These are phyloP conservation scores for Raphanus sativus DNA, from an alignment of 345 rosid species.

Conservation along the genomic window DNA sequence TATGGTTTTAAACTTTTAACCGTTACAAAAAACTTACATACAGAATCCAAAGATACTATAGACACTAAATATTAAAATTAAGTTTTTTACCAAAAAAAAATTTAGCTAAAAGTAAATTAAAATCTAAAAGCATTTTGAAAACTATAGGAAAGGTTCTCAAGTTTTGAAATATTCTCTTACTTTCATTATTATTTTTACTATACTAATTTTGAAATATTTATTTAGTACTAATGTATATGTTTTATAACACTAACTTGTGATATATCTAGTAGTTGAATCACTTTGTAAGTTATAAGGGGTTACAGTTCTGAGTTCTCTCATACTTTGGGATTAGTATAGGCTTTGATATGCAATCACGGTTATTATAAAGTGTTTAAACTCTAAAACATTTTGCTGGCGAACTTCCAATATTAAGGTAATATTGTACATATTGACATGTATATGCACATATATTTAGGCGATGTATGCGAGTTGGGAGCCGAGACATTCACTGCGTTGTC, in stretches of 20 bases:
- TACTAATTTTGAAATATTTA: neutral
- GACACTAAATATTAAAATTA: too few relatives aligned
- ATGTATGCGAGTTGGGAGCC: conserved; percentile 88
- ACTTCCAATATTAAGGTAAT: neutral
- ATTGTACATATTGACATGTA: neutral
- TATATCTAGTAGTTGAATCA: neutral
- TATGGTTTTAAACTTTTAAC: too few relatives aligned
- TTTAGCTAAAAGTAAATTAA: too few relatives aligned
- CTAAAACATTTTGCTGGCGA: neutral
- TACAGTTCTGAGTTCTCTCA: neutral
- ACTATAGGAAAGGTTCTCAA: neutral
- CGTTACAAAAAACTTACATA: too few relatives aligned
- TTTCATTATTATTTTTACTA: too few relatives aligned
- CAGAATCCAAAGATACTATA: too few relatives aligned
- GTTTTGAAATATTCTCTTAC: neutral
- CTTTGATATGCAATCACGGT: neutral
- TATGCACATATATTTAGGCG: conserved; percentile 46
- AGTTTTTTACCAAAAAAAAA: too few relatives aligned
- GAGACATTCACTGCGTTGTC: conserved; percentile 52
- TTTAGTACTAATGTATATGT: neutral
- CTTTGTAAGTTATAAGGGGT: neutral
- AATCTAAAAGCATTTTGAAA: neutral
- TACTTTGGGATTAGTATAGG: neutral
- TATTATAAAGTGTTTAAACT: neutral
- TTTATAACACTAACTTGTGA: neutral